Evolutionary conservation across 306 rosid species (phyloP).

Genomic region (Trichosanthes cucumerina): DNA sequence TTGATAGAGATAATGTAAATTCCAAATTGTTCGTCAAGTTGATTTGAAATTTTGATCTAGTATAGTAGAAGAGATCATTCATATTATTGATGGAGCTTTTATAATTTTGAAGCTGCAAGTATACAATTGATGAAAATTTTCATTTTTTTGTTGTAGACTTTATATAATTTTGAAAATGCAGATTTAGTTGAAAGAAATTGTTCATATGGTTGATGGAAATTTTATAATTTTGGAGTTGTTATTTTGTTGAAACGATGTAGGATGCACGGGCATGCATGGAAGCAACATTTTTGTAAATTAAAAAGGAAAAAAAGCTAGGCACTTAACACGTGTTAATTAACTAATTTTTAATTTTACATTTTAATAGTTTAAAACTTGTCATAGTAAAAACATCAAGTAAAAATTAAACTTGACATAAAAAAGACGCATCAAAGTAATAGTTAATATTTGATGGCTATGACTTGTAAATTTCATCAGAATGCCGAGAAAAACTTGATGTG

Average conservation of each 20-base stretch:
- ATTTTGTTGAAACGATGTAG: background rate
- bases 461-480: background rate
- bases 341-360: background rate
- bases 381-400: background rate
- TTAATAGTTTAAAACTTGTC: background rate
- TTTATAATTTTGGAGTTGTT: background rate
- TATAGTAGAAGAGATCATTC: no score
- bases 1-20: no score
- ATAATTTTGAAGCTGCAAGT: no score
- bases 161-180: background rate
- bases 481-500: background rate
- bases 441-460: background rate
- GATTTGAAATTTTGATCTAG: no score
- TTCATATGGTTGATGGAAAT: background rate
- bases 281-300: background rate
- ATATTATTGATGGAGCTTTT: no score
- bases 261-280: background rate
- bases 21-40: no score
- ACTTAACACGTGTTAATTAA: background rate
- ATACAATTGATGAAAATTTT: no score
- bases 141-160: no score
- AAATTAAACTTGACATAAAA: background rate
- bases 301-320: background rate
- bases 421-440: background rate
- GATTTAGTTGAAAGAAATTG: background rate